Evolutionary conservation across 768 basidiomycete species (phyloP).

Genomic region (Grammothele lineata): DNA sequence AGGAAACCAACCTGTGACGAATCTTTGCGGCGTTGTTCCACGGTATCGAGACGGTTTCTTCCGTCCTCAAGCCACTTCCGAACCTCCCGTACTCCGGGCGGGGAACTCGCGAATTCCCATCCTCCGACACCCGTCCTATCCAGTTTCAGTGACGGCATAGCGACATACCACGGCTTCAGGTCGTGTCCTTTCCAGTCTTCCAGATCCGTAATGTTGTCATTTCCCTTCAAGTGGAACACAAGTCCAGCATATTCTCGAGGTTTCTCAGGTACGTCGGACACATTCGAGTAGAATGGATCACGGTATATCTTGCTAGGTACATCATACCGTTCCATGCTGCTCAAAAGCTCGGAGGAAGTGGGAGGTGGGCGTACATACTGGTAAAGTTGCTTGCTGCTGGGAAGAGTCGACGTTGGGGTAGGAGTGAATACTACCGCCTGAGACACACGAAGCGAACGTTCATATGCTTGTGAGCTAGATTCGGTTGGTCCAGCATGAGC

Average conservation of each 20-base stretch:
- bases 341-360: constrained; percentile 39
- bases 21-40: constrained; percentile 17
- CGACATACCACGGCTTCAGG: too few relatives aligned
- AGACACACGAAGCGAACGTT: too few relatives aligned
- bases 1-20: constrained; percentile 48
- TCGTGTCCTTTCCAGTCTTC: constrained; percentile 59
- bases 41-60: too few relatives aligned
- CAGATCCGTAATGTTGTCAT: constrained; percentile 49
- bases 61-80: constrained; percentile 48
- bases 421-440: too few relatives aligned
- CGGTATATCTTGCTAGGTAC: constrained; percentile 64
- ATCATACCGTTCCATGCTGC: constrained; percentile 40
- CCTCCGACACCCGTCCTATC: constrained; percentile 42
- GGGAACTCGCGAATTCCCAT: constrained; percentile 77
- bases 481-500: too few relatives aligned
- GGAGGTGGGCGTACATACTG: constrained; percentile 51
- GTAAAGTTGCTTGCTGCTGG: constrained; percentile 27
- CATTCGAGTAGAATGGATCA: constrained; percentile 76
- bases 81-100: constrained; percentile 57
- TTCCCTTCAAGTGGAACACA: constrained; percentile 66
- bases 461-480: too few relatives aligned
- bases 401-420: constrained; percentile 21
- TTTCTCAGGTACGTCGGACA: constrained; percentile 61
- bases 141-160: too few relatives aligned
- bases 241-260: constrained; percentile 78